Percentiles rank a stretch among this genome's conserved stretches.
These are phyloP conservation scores for Neurospora sp. DNA, from an alignment of 495 filamentous ascomycete genomes.

Conservation along the genomic window DNA sequence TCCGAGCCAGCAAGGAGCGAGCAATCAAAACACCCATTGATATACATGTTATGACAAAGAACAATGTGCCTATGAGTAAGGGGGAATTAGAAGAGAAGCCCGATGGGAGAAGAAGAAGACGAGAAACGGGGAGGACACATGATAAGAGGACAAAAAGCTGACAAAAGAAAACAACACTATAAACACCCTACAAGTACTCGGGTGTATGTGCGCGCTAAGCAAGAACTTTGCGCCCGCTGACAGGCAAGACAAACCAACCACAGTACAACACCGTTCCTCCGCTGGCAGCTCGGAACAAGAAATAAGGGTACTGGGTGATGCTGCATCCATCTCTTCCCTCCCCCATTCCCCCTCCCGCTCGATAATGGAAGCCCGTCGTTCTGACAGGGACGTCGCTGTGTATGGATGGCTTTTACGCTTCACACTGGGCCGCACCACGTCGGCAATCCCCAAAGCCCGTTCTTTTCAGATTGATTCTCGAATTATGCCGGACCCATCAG, in stretches of 20 bases:
- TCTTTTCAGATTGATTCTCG: background rate
- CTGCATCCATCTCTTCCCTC: constrained; percentile 1
- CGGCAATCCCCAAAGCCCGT: background rate
- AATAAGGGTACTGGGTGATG: constrained; percentile 11
- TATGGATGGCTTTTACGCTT: background rate
- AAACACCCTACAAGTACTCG: constrained; percentile 9
- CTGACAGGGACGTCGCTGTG: constrained; percentile 2
- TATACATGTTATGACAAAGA: constrained; percentile 33
- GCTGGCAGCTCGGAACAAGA: constrained; percentile 2
- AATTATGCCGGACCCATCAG: background rate
- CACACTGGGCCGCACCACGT: background rate
- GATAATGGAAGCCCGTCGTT: constrained; percentile 4
- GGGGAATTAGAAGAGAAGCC: constrained; percentile 1
- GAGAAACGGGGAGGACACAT: background rate
- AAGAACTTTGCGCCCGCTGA: constrained; percentile 1
- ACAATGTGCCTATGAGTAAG: constrained; percentile 10
- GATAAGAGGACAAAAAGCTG: constrained; percentile 12
- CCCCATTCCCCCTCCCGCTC: background rate
- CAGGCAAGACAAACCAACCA: constrained; percentile 2
- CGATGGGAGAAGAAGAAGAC: constrained; percentile 5
- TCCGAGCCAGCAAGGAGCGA: constrained; percentile 33
- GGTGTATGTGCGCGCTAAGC: background rate
- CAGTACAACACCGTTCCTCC: constrained; percentile 1
- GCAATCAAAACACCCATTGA: constrained; percentile 25
- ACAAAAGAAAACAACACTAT: constrained; percentile 23